Evolutionary conservation across 768 basidiomycete species (phyloP), one percentile per base, ranked within the genome.

Genomic region (Mycena venus): DNA sequence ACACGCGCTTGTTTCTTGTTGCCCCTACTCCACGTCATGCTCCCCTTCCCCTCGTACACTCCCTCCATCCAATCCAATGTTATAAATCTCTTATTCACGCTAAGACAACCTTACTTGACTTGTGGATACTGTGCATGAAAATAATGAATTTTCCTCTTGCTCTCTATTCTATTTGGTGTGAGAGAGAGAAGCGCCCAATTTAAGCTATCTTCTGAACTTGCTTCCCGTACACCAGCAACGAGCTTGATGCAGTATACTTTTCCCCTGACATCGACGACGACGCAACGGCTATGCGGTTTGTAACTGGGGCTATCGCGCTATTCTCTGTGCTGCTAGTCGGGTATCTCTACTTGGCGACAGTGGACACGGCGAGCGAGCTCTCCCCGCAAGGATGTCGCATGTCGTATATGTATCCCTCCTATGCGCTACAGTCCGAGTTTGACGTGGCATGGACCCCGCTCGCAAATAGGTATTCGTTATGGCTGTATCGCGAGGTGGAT

Each of bases 351-450:
- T 80, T 83, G 38, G 85, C 91, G 25, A 85, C 81, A 49, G 81
- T 82, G 21, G 86, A 90, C 77, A 82, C 88, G n/a, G 82, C 85
- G 29, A 78, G 84, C 47, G 86, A 84, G 40, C 86, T 95, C 65
- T 96, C 95, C 0, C 94, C 95, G 6, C 94, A 96, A 88, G 95
- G 95, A 90, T 99, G 97, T 83, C 91, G 94, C 42, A 99, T 99
- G 97, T 96, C 96, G 64, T 97, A 91, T 88, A 98, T 98, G 97
- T 94, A 91, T 4, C 97, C 97, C 3, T 94, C 94, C 0, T 99
- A 99, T 82, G 82, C 95, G 21, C 87, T 91, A 38, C 92, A 98
- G 76, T 79, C 88, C 10, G 88, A 86, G 42, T 93, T 97, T 77
- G 88, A 96, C 78, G 75, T 84, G 19, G 85, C 89, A 4, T 93